A percentile compares a stretch with the other conserved stretches of the same genome.
phyloP scores from a whole-genome alignment of 1,284 basidiomycete genomes.

The Ceratorhiza oryzae-sativae region DNA sequence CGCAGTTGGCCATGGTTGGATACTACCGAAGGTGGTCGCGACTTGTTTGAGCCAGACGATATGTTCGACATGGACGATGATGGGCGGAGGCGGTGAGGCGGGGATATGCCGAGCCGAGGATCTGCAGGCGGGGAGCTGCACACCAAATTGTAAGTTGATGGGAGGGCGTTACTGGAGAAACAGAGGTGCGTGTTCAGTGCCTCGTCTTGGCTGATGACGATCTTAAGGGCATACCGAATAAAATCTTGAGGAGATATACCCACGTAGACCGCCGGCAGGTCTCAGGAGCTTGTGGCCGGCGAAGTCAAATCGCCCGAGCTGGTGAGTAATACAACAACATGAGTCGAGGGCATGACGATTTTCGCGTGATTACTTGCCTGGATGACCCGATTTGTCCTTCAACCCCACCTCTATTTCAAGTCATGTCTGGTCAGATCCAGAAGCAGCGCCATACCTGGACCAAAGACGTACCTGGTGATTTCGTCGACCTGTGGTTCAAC shows the following conservation, averaged over 20 bases:
- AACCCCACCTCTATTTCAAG: constrained; percentile 14
- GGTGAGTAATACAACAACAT: neutral
- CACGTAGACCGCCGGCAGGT: neutral
- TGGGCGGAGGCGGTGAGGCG: constrained; percentile 24
- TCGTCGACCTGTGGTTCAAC: neutral
- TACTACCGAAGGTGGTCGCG: constrained; percentile 21
- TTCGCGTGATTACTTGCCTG: neutral
- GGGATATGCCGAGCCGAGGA: constrained; percentile 1
- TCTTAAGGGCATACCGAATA: constrained; percentile 6
- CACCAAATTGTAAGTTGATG: neutral
- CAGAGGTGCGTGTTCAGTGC: neutral
- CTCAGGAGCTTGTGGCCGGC: constrained; percentile 7
- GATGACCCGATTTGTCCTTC: constrained; percentile 14
- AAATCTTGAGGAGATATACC: constrained; percentile 20
- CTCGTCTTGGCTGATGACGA: neutral
- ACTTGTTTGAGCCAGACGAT: constrained; percentile 10
- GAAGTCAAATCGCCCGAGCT: constrained; percentile 3
- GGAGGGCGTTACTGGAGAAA: constrained; percentile 5
- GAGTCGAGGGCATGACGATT: neutral
- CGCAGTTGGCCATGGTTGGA: constrained; percentile 8
- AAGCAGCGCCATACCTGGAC: neutral
- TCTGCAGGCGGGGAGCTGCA: constrained; percentile 10
- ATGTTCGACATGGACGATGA: constrained; percentile 27
- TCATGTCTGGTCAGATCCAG: neutral
- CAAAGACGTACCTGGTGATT: neutral